Evolutionary conservation across 2,329 filamentous ascomycete genomes (phyloP), one percentile per base, ranked within the genome.

Genomic region (Lachnellula arida): DNA sequence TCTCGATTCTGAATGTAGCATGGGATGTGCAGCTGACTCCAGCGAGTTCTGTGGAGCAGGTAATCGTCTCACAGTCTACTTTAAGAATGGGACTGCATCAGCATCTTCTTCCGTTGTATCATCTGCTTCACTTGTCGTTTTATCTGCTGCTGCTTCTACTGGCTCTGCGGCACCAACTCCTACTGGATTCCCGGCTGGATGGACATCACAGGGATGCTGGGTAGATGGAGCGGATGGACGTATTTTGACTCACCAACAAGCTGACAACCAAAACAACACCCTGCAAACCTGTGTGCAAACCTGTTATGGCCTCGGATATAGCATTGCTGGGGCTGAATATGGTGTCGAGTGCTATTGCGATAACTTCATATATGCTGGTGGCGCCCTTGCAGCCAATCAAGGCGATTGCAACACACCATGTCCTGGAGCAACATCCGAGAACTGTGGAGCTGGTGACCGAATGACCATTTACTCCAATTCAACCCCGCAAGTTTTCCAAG

Each of bases 261-360:
- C 60, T 17, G 62, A 66, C 9, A 60, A 54, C 35, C 40, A 56
- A n/a, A 54, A 53, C 5, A 53, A 61, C 34, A 65, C 62, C 9
- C 50, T 61, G 6, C 51, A 66, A 46, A 54, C 51, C n/a, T 67
- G 65, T 46, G 57, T 62, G 9, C 44, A 55, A 84, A 56, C 67
- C 15, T 72, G 67, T 28, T 65, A 65, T 5, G 54, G 48, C 28
- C 49, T 54, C 5, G 64, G 64, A 2, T 70, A 65, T n/a, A 61
- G 48, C 0, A 68, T 67, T 25, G 67, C 69, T 2, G 72, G 72
- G 3, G 53, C 70, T 1, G 71, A 74, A 54, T 74, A 71, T 51
- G 63, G 65, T 4, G 55, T 55, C 0, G 60, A 70, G 54, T 69
- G 70, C 39, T 68, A 63, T 44, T 69, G 67, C 49, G 68, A 61